Evolutionary conservation across 2,329 filamentous ascomycete species (phyloP).

Genomic region (Venturia oleaginea): DNA sequence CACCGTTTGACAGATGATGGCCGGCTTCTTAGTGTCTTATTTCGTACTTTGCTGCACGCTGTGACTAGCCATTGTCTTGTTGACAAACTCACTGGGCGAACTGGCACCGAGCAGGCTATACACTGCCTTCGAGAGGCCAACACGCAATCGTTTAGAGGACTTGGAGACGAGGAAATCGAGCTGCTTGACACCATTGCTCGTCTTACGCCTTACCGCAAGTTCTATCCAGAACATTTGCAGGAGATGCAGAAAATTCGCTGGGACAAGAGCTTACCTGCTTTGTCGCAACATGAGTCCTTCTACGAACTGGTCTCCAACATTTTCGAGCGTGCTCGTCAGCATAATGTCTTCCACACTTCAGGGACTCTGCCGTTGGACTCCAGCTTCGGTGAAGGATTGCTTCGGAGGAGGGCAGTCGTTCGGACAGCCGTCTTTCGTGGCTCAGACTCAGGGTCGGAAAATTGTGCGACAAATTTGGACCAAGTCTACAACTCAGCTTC

Average conservation of each 20-base stretch:
- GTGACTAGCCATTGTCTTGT: constrained; percentile 26
- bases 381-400: not conserved
- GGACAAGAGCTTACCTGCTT: constrained; percentile 20
- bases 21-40: not conserved
- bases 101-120: constrained; percentile 26
- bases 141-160: constrained; percentile 17
- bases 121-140: constrained; percentile 17
- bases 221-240: constrained; percentile 21
- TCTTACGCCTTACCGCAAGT: constrained; percentile 21
- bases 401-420: not conserved
- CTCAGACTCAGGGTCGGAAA: not conserved
- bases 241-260: constrained; percentile 26
- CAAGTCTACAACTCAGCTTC: too few relatives aligned
- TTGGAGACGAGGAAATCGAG: constrained; percentile 7
- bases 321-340: not conserved
- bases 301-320: constrained; percentile 12
- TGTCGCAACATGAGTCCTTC: constrained; percentile 27
- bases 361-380: not conserved
- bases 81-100: constrained; percentile 26
- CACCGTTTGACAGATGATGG: not conserved
- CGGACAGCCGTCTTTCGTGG: not conserved
- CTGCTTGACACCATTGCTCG: constrained; percentile 18
- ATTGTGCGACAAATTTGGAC: not conserved
- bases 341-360: not conserved
- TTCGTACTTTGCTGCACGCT: constrained; percentile 28